A percentile compares a stretch with the other conserved stretches of the same genome.
phyloP scores from a whole-genome alignment of 2,329 filamentous ascomycete species.

The Amauroascus niger region DNA sequence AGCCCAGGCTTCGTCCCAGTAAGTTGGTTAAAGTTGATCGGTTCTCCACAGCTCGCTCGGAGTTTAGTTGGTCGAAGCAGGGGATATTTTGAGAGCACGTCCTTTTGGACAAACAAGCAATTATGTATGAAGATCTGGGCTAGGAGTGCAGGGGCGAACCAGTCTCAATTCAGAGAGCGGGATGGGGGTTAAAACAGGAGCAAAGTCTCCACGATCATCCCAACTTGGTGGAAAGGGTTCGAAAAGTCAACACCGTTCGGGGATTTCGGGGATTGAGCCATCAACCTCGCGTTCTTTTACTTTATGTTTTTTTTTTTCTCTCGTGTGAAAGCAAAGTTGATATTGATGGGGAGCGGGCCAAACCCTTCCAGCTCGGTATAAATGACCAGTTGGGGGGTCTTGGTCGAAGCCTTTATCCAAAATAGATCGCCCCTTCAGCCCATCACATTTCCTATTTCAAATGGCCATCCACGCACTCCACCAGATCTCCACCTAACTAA shows the following conservation, averaged over 20 bases:
- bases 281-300: neutral
- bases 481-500: neutral
- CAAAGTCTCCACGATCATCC: neutral
- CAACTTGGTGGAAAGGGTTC: neutral
- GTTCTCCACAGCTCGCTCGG: neutral
- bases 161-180: neutral
- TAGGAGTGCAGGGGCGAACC: neutral
- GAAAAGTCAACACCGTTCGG: neutral
- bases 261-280: neutral
- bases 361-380: neutral
- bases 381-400: neutral
- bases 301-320: too few relatives aligned
- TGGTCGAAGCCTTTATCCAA: neutral
- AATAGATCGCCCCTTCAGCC: conserved; percentile 1
- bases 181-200: neutral
- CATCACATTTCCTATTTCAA: neutral
- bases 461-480: neutral
- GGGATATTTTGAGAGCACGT: neutral
- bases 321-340: neutral
- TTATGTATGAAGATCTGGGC: neutral
- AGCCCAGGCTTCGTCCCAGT: conserved; percentile 4
- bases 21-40: conserved; percentile 4
- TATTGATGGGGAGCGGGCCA: neutral
- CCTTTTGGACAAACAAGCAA: neutral
- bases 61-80: neutral